Conservation (phyloP, 768 basidiomycete genomes). For the Lentinula raphanica region DNA sequence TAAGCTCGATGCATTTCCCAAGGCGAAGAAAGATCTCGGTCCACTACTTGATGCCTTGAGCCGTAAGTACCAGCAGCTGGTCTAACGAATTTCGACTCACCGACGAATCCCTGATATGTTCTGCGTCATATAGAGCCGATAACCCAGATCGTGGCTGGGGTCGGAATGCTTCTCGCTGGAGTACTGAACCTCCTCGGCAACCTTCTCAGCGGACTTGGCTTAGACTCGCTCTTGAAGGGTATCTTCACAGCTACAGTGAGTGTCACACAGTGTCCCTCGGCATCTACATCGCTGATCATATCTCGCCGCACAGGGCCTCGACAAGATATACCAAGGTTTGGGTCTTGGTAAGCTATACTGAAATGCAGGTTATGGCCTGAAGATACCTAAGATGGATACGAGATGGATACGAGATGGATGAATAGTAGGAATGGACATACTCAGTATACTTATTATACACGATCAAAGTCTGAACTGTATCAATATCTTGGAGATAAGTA, state of each 20-base stretch:
- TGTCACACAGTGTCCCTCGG: neutral
- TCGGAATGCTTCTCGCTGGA: constrained; percentile 29
- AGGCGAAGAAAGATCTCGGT: constrained; percentile 33
- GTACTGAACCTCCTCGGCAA: constrained; percentile 31
- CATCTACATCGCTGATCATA: neutral
- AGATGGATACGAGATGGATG: too few species aligned
- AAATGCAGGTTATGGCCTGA: too few species aligned
- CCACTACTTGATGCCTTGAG: constrained; percentile 33
- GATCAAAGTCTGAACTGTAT: too few species aligned
- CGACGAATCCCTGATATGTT: neutral
- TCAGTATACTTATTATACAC: too few species aligned
- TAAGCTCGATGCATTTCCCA: constrained; percentile 31
- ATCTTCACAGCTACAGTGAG: constrained; percentile 26
- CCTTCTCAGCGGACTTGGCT: constrained; percentile 28
- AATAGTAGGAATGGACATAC: too few species aligned
- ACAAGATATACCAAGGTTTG: constrained; percentile 30
- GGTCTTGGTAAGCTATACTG: constrained; percentile 21
- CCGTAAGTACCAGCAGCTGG: constrained; percentile 18
- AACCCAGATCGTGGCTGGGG: constrained; percentile 33
- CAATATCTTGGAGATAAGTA: too few species aligned
- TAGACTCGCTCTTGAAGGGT: constrained; percentile 27
- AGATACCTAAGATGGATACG: too few species aligned
- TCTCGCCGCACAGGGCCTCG: constrained; percentile 20
- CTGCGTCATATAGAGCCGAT: constrained; percentile 23
- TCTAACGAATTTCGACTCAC: neutral